These are phyloP conservation scores for Penicillium canescens DNA, from an alignment of 495 filamentous ascomycete species.

Conservation along the genomic window DNA sequence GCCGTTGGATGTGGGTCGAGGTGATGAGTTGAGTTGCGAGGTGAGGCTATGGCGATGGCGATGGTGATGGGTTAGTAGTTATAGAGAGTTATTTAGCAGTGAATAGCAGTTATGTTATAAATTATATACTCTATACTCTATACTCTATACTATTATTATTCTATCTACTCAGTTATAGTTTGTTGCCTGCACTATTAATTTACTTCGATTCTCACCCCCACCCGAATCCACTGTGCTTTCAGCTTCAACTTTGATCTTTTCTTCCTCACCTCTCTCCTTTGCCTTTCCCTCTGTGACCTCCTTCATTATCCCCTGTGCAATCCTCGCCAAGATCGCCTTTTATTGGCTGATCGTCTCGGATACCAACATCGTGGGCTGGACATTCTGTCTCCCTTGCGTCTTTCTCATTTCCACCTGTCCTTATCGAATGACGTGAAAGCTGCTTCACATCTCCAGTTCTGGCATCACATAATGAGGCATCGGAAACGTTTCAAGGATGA, in stretches of 20 bases:
- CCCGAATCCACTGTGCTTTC: not conserved
- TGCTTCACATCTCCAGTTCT: slow-evolving; percentile 16
- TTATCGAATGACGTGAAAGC: slow-evolving; percentile 20
- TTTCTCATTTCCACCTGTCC: slow-evolving; percentile 18
- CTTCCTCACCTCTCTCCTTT: not conserved
- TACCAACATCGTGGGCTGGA: slow-evolving; percentile 21
- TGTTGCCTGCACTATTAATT: not conserved
- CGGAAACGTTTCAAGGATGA: slow-evolving; percentile 52
- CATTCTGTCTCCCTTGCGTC: slow-evolving; percentile 30
- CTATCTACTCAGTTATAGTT: not conserved
- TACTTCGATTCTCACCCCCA: not conserved
- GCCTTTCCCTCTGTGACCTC: not conserved
- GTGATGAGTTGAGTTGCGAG: too few relatives aligned
- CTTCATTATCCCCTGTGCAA: slow-evolving; percentile 10
- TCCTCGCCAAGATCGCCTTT: slow-evolving; percentile 26
- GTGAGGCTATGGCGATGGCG: too few relatives aligned
- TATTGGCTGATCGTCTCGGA: slow-evolving; percentile 25
- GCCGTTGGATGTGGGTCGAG: too few relatives aligned
- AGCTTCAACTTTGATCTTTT: not conserved
- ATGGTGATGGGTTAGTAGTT: not conserved
- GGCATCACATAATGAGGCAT: slow-evolving; percentile 49
- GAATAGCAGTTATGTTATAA: too few relatives aligned
- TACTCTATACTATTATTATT: too few relatives aligned
- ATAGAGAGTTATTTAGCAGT: too few relatives aligned
- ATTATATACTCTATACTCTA: too few relatives aligned